phyloP scores from a whole-genome alignment of 176 grass and related monocot genomes.

The Urochloa ruziziensis region DNA sequence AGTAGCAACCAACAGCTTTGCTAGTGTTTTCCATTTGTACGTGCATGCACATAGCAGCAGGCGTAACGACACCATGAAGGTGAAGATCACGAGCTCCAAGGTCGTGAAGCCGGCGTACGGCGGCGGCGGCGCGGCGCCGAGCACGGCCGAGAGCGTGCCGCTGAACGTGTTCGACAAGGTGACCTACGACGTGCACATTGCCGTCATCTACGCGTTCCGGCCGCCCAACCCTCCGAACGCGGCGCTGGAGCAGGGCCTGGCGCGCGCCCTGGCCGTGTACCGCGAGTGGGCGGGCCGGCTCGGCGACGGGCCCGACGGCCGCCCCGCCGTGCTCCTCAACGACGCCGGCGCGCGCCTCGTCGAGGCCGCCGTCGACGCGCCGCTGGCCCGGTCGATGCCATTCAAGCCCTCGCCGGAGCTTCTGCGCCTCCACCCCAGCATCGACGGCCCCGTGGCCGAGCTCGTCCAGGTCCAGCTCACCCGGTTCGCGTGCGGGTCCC shows the following conservation, averaged over 20 bases:
- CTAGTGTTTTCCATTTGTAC: neutral
- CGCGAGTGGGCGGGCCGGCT: conserved; percentile 57
- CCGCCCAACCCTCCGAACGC: conserved; percentile 54
- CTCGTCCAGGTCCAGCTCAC: conserved; percentile 66
- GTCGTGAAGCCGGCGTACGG: conserved; percentile 46
- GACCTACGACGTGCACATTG: conserved; percentile 57
- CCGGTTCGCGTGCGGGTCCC: conserved; percentile 61
- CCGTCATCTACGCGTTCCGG: conserved; percentile 72
- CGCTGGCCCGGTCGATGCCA: conserved; percentile 34
- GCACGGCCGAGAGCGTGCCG: conserved; percentile 13
- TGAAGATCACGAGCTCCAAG: conserved; percentile 47
- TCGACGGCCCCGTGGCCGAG: conserved; percentile 38
- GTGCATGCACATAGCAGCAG: conserved; percentile 4
- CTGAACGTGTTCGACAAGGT: conserved; percentile 67
- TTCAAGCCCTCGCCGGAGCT: conserved; percentile 42
- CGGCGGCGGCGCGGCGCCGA: conserved; percentile 6
- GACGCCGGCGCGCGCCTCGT: conserved; percentile 50
- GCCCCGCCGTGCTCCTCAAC: conserved; percentile 42
- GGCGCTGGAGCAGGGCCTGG: conserved; percentile 40
- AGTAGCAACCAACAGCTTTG: neutral
- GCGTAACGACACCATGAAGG: conserved; percentile 31
- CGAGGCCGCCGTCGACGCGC: conserved; percentile 52
- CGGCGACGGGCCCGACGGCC: conserved; percentile 24
- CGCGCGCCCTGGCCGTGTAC: conserved; percentile 41
- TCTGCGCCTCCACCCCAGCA: conserved; percentile 46